These are phyloP conservation scores for Amborella trichopoda DNA, from an alignment of 164 flowering plant species.

Conservation along the genomic window DNA sequence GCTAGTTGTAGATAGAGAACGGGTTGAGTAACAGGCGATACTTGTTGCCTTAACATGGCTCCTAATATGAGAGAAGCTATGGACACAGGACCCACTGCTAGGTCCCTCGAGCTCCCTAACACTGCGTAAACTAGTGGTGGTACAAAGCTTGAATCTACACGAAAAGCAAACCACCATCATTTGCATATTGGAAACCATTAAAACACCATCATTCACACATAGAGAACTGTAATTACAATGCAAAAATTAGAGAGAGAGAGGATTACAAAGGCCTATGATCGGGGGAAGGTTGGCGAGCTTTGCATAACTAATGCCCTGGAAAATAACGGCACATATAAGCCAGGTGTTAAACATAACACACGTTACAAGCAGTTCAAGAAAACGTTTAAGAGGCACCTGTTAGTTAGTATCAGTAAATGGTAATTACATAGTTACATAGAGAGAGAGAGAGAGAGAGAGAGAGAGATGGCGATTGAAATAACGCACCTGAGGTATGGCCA, in stretches of 20 bases:
- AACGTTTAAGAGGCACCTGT: no score
- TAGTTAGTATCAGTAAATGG: no score
- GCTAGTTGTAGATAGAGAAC: conserved; percentile 73
- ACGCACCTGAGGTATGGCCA: conserved; percentile 89
- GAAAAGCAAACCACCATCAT: neutral
- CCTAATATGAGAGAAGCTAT: conserved; percentile 88
- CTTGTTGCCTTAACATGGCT: conserved; percentile 69
- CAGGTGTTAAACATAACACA: no score
- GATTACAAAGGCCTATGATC: conserved; percentile 56
- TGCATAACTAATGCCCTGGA: conserved; percentile 86
- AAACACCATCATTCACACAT: neutral
- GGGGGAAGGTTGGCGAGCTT: conserved; percentile 87
- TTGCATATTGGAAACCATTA: no score
- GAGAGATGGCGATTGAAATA: no score
- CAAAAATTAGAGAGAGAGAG: neutral
- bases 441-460: no score
- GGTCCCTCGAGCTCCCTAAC: conserved; percentile 80
- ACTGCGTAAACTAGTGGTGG: conserved; percentile 86
- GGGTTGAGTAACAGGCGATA: conserved; percentile 54
- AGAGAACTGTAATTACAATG: neutral
- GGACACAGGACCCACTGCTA: conserved; percentile 94
- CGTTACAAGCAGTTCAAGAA: no score
- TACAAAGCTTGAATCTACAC: conserved; percentile 85
- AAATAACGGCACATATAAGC: no score
- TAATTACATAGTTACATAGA: no score